These are phyloP conservation scores for Talaromyces ruber DNA, from an alignment of 495 filamentous ascomycete species.

Conservation along the genomic window DNA sequence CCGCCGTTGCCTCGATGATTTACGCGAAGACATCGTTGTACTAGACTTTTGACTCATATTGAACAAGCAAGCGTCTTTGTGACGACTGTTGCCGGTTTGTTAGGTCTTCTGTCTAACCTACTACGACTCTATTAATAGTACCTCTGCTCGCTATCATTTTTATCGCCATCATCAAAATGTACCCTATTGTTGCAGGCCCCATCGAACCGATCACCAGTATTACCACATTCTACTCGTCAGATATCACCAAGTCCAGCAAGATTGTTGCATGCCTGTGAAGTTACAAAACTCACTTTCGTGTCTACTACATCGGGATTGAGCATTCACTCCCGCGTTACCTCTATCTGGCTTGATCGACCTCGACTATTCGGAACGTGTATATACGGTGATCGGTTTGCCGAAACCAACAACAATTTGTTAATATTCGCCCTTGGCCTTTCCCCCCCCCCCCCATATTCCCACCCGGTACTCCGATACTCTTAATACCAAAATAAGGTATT, in stretches of 20 bases:
- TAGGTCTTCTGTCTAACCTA: background rate
- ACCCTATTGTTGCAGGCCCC: constrained; percentile 18
- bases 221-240: constrained; percentile 18
- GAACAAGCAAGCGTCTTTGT: background rate
- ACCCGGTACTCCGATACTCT: constrained; percentile 5
- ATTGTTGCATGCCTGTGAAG: constrained; percentile 15
- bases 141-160: constrained; percentile 2
- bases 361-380: constrained; percentile 13
- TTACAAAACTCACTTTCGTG: background rate
- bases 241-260: constrained; percentile 17
- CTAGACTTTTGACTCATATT: background rate
- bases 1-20: background rate
- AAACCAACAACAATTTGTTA: constrained; percentile 2
- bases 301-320: background rate
- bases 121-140: background rate
- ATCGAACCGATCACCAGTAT: constrained; percentile 23
- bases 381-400: constrained; percentile 16
- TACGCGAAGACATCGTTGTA: background rate
- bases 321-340: constrained; percentile 3
- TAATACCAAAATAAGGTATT: constrained; percentile 6
- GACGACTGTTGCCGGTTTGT: background rate
- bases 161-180: constrained; percentile 21
- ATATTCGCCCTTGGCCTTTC: constrained; percentile 3
- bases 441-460: background rate
- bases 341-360: constrained; percentile 17